A percentile compares a stretch with the other conserved stretches of the same genome.
phyloP scores from a whole-genome alignment of 179 eudicot species.

The Camellia oleifera region DNA sequence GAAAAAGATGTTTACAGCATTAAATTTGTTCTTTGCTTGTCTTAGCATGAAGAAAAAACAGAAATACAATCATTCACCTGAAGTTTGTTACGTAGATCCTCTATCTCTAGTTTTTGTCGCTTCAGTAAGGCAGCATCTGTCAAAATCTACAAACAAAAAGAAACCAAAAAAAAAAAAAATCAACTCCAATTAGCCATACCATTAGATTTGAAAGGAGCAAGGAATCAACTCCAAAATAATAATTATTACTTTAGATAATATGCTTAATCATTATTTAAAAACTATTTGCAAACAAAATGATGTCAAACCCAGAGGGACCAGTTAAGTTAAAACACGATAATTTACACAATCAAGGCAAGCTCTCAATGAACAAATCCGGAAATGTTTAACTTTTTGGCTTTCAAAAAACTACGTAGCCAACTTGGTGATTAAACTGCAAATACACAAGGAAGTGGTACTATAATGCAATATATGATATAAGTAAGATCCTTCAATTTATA shows the following conservation, averaged over 20 bases:
- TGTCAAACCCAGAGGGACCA: not conserved
- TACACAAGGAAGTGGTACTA: not conserved
- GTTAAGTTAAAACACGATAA: not conserved
- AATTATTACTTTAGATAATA: not conserved
- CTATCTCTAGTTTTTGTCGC: conserved; percentile 88
- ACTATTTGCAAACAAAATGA: not conserved
- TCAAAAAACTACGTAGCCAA: too few species aligned
- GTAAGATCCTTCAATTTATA: not conserved
- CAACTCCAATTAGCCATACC: conserved; percentile 11
- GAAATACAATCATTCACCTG: conserved; percentile 46
- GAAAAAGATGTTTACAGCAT: conserved; percentile 10
- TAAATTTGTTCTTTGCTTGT: not conserved
- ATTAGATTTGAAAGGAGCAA: not conserved
- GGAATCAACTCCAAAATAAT: conserved; percentile 5
- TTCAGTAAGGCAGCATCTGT: conserved; percentile 93
- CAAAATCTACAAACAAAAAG: conserved; percentile 48
- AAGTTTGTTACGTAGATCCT: conserved; percentile 78
- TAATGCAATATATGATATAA: not conserved
- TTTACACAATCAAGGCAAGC: not conserved
- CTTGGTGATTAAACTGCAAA: not conserved
- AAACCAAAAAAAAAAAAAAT: not conserved
- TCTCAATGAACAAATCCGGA: not conserved
- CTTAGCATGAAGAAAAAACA: not conserved
- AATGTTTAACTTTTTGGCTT: not conserved
- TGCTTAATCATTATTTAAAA: not conserved